These are phyloP conservation scores for Bruguiera parviflora DNA, from an alignment of 345 rosid genomes.

Conservation along the genomic window DNA sequence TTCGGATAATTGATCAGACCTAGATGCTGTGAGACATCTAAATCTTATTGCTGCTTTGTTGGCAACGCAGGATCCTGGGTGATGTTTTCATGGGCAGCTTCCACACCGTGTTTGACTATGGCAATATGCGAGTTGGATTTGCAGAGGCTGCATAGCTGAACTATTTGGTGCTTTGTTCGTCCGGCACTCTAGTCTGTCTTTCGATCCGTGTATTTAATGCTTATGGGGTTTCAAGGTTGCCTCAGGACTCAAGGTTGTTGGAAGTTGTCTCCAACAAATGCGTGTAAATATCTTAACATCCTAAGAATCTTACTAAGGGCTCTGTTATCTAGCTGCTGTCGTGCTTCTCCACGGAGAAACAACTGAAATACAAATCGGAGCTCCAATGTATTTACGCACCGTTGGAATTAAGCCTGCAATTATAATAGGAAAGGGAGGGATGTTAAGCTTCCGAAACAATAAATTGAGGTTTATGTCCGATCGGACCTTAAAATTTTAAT, in stretches of 20 bases:
- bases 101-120: conserved; percentile 83
- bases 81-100: conserved; percentile 8
- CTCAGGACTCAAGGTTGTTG: background rate
- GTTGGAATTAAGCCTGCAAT: too few relatives aligned
- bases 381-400: too few relatives aligned
- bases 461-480: too few relatives aligned
- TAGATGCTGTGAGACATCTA: background rate
- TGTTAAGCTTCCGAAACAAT: too few relatives aligned
- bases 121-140: conserved; percentile 70
- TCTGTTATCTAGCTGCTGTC: background rate
- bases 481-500: too few relatives aligned
- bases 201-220: too few relatives aligned
- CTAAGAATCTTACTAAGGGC: background rate
- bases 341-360: too few relatives aligned
- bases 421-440: too few relatives aligned
- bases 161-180: too few relatives aligned
- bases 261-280: background rate
- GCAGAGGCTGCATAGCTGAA: conserved; percentile 62
- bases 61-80: background rate
- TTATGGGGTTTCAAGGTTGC: background rate
- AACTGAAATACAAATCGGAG: too few relatives aligned
- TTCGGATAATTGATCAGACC: too few relatives aligned
- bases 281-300: conserved; percentile 25
- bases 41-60: background rate
- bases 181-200: too few relatives aligned